These are phyloP conservation scores for Yamadazyma conglobata DNA, from an alignment of 1,139 yeast genomes.

Conservation along the genomic window DNA sequence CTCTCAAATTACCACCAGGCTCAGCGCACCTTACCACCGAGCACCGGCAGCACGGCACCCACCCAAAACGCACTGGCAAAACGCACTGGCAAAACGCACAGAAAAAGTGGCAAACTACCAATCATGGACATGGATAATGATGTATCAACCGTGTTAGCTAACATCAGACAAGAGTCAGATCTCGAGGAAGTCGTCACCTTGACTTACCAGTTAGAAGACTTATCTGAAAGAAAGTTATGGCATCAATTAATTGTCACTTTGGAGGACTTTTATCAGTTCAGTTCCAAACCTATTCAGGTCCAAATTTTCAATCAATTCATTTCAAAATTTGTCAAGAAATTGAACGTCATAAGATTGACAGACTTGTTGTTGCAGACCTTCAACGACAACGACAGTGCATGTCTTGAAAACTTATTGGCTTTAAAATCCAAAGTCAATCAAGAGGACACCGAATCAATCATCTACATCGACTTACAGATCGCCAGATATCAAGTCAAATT, in stretches of 20 bases:
- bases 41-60: no score
- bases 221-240: constrained; percentile 79
- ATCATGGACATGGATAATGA: constrained; percentile 46
- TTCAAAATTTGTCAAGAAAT: constrained; percentile 58
- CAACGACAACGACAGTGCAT: constrained; percentile 48
- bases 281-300: constrained; percentile 52
- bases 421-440: constrained; percentile 32
- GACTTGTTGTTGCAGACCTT: constrained; percentile 61
- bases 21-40: no score
- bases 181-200: constrained; percentile 59
- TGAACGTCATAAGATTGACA: constrained; percentile 77
- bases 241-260: constrained; percentile 73
- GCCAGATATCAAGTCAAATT: constrained; percentile 66
- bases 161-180: constrained; percentile 67
- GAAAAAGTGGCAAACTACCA: constrained; percentile 16
- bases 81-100: no score
- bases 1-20: no score
- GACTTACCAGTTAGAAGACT: constrained; percentile 77
- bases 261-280: constrained; percentile 48
- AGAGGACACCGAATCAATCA: constrained; percentile 34
- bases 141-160: constrained; percentile 60
- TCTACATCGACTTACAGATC: constrained; percentile 72
- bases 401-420: constrained; percentile 47
- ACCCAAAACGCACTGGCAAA: no score
- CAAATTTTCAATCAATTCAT: constrained; percentile 74